These are phyloP conservation scores for Penicillium tannophilum DNA, from an alignment of 495 filamentous ascomycete species.

Conservation along the genomic window DNA sequence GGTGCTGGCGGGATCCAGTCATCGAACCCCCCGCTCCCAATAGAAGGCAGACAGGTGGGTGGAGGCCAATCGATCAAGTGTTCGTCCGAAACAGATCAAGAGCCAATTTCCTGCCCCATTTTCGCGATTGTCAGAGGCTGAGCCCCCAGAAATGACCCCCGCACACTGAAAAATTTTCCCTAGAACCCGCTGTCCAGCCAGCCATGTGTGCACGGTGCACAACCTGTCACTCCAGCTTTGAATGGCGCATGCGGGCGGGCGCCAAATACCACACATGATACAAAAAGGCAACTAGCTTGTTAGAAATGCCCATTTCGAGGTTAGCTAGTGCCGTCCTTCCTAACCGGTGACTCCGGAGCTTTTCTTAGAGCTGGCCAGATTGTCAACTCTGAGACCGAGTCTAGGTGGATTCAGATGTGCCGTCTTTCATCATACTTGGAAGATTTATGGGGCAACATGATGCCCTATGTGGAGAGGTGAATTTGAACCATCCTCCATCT, in stretches of 20 bases:
- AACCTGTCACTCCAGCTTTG: background rate
- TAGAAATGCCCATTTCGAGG: background rate
- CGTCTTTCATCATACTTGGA: conserved; percentile 1
- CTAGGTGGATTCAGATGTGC: background rate
- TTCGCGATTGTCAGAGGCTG: background rate
- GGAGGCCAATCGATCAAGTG: conserved; percentile 22
- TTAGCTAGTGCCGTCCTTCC: background rate
- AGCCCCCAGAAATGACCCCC: background rate
- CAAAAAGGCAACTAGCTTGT: background rate
- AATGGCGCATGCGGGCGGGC: conserved; percentile 2
- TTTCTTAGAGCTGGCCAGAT: background rate
- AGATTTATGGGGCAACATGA: conserved; percentile 9
- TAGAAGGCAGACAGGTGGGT: background rate
- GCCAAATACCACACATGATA: background rate
- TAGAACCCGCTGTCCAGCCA: conserved; percentile 16
- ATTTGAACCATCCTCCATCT: background rate
- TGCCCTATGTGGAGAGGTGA: conserved; percentile 15
- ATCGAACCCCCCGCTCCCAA: conserved; percentile 12
- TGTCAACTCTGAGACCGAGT: background rate
- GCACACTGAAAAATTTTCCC: conserved; percentile 1
- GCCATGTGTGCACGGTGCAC: conserved; percentile 20
- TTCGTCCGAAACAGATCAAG: conserved; percentile 15
- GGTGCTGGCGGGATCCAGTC: conserved; percentile 11
- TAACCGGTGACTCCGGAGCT: background rate
- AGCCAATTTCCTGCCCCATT: background rate